Evolutionary conservation across 2,329 filamentous ascomycete species (phyloP), one percentile per base, ranked within the genome.

Genomic region (Sclerotinia spermophila): DNA sequence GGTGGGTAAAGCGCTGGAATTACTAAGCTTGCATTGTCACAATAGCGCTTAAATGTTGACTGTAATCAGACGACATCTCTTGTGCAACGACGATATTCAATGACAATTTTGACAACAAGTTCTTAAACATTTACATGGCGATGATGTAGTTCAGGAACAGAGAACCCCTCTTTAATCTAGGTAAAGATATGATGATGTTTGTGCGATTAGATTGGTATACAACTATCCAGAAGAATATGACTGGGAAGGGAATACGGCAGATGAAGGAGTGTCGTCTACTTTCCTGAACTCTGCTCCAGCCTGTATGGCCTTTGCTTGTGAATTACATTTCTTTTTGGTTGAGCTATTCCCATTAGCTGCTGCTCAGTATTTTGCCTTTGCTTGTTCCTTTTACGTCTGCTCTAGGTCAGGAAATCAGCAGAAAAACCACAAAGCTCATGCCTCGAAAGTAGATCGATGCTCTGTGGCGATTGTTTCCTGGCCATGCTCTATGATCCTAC

Each of bases 61-160:
- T 33, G 33, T 66, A 66, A 66, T 66, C 35, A 53, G 62, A 66
- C 62, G 62, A 66, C 62, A 53, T 66, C 48, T 27, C 45, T 40
- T 53, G 30, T 38, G 44, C n/a, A 40, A 64, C 11, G n/a, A 13
- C 24, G 30, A 53, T 40, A 33, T 38, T 21, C 17, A 30, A 35
- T 40, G n/a, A 15, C 38, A 1, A 5, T 42, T 15, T 66, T 30
- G 45, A 40, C 33, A 27, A 11, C 1, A 4, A 38, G 8, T 27
- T 30, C 30, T 65, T 19, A 3, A 30, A 27, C 21, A 27, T 30
- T n/a, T n/a, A 17, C 48, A 30, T 40, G 19, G 42, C 27, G 3
- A 27, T 30, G 10, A 40, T 40, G 24, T 53, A 4, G 27, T 8
- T 53, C 10, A 19, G 19, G 21, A n/a, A 30, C 1, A 53, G 17